phyloP scores from a whole-genome alignment of 805 yeast species.

The Candida loeiensis region DNA sequence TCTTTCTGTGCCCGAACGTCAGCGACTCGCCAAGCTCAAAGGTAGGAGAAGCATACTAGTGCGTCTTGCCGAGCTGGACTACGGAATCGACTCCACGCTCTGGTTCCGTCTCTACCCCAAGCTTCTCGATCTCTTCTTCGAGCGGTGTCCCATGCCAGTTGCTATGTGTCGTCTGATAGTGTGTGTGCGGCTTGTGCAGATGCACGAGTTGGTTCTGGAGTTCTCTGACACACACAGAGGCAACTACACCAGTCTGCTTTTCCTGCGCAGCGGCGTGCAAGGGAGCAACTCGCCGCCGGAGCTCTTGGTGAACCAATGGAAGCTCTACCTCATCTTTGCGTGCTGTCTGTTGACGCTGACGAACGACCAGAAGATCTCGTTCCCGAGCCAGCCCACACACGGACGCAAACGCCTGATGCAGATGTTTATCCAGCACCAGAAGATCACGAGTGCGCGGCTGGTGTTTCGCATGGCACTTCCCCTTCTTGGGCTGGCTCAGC shows the following conservation, averaged over 20 bases:
- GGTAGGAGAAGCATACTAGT: slow-evolving; percentile 66
- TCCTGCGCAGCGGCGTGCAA: slow-evolving; percentile 19
- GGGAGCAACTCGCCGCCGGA: slow-evolving; percentile 52
- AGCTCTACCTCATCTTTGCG: slow-evolving; percentile 81
- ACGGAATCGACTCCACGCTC: slow-evolving; percentile 93
- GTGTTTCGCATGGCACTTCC: slow-evolving; percentile 87
- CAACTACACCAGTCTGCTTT: slow-evolving; percentile 35
- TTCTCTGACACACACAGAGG: slow-evolving; percentile 44
- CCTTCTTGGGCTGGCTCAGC: slow-evolving; percentile 64
- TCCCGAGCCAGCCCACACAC: slow-evolving; percentile 53
- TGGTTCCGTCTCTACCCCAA: slow-evolving; percentile 90
- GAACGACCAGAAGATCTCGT: slow-evolving; percentile 69
- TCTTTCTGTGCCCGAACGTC: slow-evolving; percentile 73
- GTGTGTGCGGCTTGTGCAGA: slow-evolving; percentile 82
- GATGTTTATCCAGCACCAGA: slow-evolving; percentile 81
- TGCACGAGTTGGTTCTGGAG: slow-evolving; percentile 65
- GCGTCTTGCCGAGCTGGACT: slow-evolving; percentile 81
- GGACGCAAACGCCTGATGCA: slow-evolving; percentile 77
- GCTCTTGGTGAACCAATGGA: slow-evolving; percentile 79
- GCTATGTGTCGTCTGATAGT: slow-evolving; percentile 90
- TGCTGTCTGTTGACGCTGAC: slow-evolving; percentile 90
- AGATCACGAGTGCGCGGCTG: slow-evolving; percentile 87
- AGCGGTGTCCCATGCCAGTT: slow-evolving; percentile 84
- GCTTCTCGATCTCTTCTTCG: slow-evolving; percentile 66
- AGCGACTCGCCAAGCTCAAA: slow-evolving; percentile 62